Evolutionary conservation across 2,329 filamentous ascomycete genomes (phyloP), one percentile per base, ranked within the genome.

Genomic region (Venturia pyrina): DNA sequence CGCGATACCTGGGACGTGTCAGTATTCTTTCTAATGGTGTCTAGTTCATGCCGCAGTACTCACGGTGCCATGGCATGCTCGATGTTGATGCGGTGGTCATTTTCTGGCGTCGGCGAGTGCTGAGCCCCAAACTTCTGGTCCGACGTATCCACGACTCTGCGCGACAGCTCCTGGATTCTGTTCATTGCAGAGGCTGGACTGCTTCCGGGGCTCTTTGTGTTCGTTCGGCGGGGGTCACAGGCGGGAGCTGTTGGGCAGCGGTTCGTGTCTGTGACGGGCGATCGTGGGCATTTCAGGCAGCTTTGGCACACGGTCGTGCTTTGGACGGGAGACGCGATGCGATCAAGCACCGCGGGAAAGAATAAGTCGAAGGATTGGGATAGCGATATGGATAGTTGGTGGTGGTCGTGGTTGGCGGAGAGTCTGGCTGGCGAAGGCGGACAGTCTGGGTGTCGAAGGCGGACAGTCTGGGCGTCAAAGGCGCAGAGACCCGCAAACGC

Each of bases 1-100:
- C 78, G 70, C 91, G 90, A 75, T 89, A 87, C 70, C 87, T 90
- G 72, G 19, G 68, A 43, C 24, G 34, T 15, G 24, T 65, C n/a
- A 62, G n/a, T 43, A n/a, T 21, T n/a, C 21, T 5, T 2, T 6
- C n/a, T 11, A 21, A 11, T 53, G 48, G 48, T 6, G 19, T 46
- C 15, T 10, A n/a, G 17, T 3, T 15, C n/a, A 17, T 44, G 37
- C 17, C 28, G 40, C 15, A 17, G 5, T 40, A 62, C 60, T 44
- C 19, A 62, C 60, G 43, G 60, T 17, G 60, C n/a, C 60, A 62
- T 43, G 17, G 32, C 60, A 11, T 32, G 37, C 37, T 62, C 60
- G 21, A 62, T 21, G 37, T 46, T 44, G 40, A 62, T 28, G 60
- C 53, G 53, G 8, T 59, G 53, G 53, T 59, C 53, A 59, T 59